Evolutionary conservation across 2,329 filamentous ascomycete genomes (phyloP).

Genomic region (Chaetomium strumarium): DNA sequence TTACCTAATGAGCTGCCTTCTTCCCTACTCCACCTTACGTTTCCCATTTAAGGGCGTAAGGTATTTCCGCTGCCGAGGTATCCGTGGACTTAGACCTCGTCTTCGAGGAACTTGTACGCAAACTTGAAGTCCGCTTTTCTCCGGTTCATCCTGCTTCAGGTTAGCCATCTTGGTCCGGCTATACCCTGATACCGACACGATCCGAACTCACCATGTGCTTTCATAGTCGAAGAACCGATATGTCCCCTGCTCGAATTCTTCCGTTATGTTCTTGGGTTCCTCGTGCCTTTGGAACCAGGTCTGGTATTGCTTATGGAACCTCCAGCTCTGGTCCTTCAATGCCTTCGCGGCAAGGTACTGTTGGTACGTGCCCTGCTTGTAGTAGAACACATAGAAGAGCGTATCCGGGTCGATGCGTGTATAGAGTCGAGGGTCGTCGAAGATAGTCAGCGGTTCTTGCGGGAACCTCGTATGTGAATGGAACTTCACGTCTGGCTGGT

Average conservation of each 20-base stretch:
- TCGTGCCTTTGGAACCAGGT: slow-evolving; percentile 99
- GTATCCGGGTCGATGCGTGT: slow-evolving; percentile 89
- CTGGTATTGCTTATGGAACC: slow-evolving; percentile 99
- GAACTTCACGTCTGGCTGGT: slow-evolving; percentile 76
- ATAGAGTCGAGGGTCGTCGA: slow-evolving; percentile 87
- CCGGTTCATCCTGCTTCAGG: slow-evolving; percentile 79
- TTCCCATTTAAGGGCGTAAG: neutral
- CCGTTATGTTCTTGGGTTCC: slow-evolving; percentile 96
- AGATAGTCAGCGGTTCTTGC: slow-evolving; percentile 83
- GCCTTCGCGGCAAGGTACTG: slow-evolving; percentile 94
- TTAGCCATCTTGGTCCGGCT: slow-evolving; percentile 8
- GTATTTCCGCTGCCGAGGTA: neutral
- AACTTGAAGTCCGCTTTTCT: slow-evolving; percentile 98
- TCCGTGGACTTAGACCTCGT: slow-evolving; percentile 64
- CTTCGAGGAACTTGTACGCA: slow-evolving; percentile 94
- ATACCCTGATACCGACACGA: neutral
- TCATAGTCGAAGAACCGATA: slow-evolving; percentile 99
- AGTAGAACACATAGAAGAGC: slow-evolving; percentile 98
- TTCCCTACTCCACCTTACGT: neutral
- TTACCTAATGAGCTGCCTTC: neutral
- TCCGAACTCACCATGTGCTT: slow-evolving; percentile 80
- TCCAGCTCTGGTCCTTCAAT: slow-evolving; percentile 97
- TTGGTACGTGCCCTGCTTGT: slow-evolving; percentile 92
- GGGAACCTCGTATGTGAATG: slow-evolving; percentile 70
- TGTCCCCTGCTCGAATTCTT: slow-evolving; percentile 97